Conservation (phyloP, 495 filamentous ascomycete genomes). For the Tuber microsphaerosporum region DNA sequence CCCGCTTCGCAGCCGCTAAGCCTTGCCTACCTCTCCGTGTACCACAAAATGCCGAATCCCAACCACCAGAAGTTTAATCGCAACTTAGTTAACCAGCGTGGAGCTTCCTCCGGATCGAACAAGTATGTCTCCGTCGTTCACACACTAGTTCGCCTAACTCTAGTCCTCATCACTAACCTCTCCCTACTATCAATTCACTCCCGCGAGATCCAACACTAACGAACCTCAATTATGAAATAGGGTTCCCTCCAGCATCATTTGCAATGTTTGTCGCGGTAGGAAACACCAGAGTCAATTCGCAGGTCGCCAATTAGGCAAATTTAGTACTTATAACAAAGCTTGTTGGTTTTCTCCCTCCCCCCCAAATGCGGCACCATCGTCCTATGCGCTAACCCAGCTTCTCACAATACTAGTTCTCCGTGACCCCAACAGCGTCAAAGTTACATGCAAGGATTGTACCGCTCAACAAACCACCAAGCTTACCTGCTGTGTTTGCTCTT, state of each 20-base stretch:
- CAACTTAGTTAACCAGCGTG: slow-evolving; percentile 10
- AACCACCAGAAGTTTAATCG: not conserved
- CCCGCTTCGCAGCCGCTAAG: not conserved
- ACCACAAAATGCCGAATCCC: not conserved
- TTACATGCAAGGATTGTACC: slow-evolving; percentile 42
- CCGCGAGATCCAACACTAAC: not conserved
- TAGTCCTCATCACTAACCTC: not conserved
- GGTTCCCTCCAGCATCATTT: slow-evolving; percentile 16
- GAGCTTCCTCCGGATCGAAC: slow-evolving; percentile 12
- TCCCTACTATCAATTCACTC: too few species aligned
- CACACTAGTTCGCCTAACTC: not conserved
- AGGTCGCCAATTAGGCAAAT: slow-evolving; percentile 34
- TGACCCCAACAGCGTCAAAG: slow-evolving; percentile 13
- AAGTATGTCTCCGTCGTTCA: slow-evolving; percentile 7
- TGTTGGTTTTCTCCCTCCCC: slow-evolving; percentile 11
- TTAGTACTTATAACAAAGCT: slow-evolving; percentile 21
- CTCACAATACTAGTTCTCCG: slow-evolving; percentile 9
- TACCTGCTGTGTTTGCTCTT: slow-evolving; percentile 44
- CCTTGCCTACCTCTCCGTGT: not conserved
- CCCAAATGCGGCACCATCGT: not conserved
- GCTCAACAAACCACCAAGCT: slow-evolving; percentile 42
- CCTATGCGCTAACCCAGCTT: not conserved
- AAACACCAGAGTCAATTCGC: slow-evolving; percentile 31
- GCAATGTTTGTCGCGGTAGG: slow-evolving; percentile 24
- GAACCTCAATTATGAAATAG: slow-evolving; percentile 2